phyloP scores from a whole-genome alignment of 2,329 filamentous ascomycete species.

The Colletotrichum sp. region DNA sequence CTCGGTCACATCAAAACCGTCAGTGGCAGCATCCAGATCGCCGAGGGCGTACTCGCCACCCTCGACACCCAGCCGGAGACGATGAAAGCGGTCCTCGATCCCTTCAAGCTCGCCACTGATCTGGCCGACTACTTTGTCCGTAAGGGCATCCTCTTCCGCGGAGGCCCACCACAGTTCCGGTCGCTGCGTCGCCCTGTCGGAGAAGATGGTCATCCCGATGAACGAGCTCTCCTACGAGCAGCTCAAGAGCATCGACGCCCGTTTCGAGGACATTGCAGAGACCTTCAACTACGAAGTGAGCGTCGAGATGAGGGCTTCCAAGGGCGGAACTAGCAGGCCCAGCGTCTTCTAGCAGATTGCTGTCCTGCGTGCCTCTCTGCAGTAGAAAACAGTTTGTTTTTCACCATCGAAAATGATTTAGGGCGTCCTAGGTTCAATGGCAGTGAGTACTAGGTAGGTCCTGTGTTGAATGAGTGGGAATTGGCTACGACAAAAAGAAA shows the following conservation, averaged over 20 bases:
- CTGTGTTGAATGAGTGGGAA: background rate
- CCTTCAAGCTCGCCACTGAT: slow-evolving; percentile 82
- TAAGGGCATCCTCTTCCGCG: slow-evolving; percentile 77
- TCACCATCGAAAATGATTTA: background rate
- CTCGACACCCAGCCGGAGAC: slow-evolving; percentile 72
- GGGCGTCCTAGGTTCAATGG: background rate
- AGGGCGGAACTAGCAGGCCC: slow-evolving; percentile 78
- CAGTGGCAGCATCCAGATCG: slow-evolving; percentile 81
- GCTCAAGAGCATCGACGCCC: slow-evolving; percentile 68
- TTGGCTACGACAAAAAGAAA: background rate
- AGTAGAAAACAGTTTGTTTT: background rate
- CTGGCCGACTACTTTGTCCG: slow-evolving; percentile 68
- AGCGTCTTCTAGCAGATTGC: slow-evolving; percentile 70
- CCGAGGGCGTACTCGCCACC: slow-evolving; percentile 79
- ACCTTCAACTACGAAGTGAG: slow-evolving; percentile 83
- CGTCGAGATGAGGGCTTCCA: slow-evolving; percentile 79
- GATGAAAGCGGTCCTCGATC: slow-evolving; percentile 80
- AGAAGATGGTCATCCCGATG: slow-evolving; percentile 70
- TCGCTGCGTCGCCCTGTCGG: slow-evolving; percentile 70
- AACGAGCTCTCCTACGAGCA: slow-evolving; percentile 71
- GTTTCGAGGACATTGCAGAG: slow-evolving; percentile 74
- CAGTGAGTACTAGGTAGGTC: background rate
- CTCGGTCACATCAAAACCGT: slow-evolving; percentile 85
- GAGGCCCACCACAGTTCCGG: slow-evolving; percentile 81
- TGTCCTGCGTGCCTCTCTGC: slow-evolving; percentile 28